Base-by-base conservation (phyloP, 108 stramenopile species). In the Cyclotella cryptica region DNA sequence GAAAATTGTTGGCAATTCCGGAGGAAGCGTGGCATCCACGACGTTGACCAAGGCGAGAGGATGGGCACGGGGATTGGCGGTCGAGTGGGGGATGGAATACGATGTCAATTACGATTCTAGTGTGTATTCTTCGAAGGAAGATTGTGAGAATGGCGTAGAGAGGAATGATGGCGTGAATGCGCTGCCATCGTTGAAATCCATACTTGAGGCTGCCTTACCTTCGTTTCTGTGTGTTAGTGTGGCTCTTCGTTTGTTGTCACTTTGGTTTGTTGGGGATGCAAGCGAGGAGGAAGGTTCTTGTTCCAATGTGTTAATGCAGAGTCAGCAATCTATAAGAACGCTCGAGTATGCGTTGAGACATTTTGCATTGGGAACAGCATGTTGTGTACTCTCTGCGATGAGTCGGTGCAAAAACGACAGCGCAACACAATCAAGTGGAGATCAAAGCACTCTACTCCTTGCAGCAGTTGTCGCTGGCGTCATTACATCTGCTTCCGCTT, bases 11-110 rank as follows among this genome's bases (percentile, higher is more conserved):
- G 92, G 92, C 12, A 90, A 90, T 64, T 78, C 89, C 19, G 88
- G 89, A 13, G 92, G 92, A 52, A 86, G 85, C 6, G 89, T 93
- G 14, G 88, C 89, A 13, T 88, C 88, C 30, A 93, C 89, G 12
- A 74, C 89, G 10, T 66, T 69, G 26, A 89, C 92, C 26, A 71
- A 88, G 69, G 91, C 91, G 0, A 69, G 88, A 17, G 86, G 87
- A 1, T 92, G 79, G 77, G 71, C 80, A 17, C 41, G 75, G 60
- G 87, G 88, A 9, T 70, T 93, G 40, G 77, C 88, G 13, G 72
- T 45, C 13, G 83, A 80, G 6, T 87, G 84, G 88, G 59, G 66
- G 17, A 46, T 71, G 64, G 27, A 45, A 12, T 92, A 92, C 62
- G 47, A 81, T 61, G 77, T 21, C 76, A 47, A 82, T 69, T 70